These are phyloP conservation scores for Ceratocystis destructans DNA, from an alignment of 2,329 filamentous ascomycete genomes.

Conservation along the genomic window DNA sequence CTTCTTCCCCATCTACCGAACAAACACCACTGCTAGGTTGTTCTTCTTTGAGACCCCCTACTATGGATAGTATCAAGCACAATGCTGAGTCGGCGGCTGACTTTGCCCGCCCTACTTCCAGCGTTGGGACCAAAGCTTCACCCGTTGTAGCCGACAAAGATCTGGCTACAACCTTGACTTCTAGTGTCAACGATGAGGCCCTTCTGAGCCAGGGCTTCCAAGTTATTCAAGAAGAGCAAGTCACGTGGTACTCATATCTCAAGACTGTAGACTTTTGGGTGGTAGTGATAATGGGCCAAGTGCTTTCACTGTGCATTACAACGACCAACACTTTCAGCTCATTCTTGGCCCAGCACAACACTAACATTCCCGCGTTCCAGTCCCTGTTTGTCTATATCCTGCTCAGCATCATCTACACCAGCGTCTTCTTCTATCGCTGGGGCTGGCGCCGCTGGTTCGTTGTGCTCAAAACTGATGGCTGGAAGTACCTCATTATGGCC, in stretches of 20 bases:
- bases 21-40: slow-evolving; percentile 11
- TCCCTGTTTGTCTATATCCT: slow-evolving; percentile 89
- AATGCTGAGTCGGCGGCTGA: not conserved
- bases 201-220: slow-evolving; percentile 39
- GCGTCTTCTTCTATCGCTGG: slow-evolving; percentile 64
- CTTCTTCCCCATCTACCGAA: not conserved
- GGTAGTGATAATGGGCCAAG: slow-evolving; percentile 65
- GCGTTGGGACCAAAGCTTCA: slow-evolving; percentile 18
- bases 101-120: slow-evolving; percentile 11
- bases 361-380: slow-evolving; percentile 87
- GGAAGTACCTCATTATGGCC: slow-evolving; percentile 85
- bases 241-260: slow-evolving; percentile 60
- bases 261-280: slow-evolving; percentile 78
- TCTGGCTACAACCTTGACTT: not conserved
- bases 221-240: slow-evolving; percentile 39
- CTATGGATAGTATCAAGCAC: slow-evolving; percentile 1
- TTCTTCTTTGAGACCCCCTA: slow-evolving; percentile 20
- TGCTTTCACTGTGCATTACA: slow-evolving; percentile 80
- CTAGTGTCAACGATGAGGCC: slow-evolving; percentile 24
- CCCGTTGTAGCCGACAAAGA: slow-evolving; percentile 16
- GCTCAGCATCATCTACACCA: slow-evolving; percentile 68
- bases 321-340: slow-evolving; percentile 81
- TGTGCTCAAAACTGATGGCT: slow-evolving; percentile 57
- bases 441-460: slow-evolving; percentile 56
- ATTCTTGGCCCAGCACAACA: slow-evolving; percentile 51